A percentile compares a stretch with the other conserved stretches of the same genome.
phyloP scores from a whole-genome alignment of 2,329 filamentous ascomycete species.

The Gnomoniopsis smithogilvyi region DNA sequence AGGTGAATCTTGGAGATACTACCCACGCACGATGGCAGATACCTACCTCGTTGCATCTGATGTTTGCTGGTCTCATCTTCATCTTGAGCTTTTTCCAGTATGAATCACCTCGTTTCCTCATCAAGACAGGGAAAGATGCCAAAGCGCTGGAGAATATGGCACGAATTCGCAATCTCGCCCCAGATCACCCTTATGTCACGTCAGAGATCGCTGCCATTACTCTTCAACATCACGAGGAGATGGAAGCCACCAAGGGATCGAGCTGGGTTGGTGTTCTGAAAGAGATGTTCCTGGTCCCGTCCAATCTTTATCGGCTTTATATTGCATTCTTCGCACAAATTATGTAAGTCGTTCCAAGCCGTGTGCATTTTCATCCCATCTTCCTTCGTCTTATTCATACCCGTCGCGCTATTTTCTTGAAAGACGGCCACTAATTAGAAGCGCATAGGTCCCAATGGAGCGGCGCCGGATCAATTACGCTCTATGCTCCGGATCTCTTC shows the following conservation, averaged over 20 bases:
- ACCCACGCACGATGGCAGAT: slow-evolving; percentile 52
- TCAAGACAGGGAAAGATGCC: slow-evolving; percentile 61
- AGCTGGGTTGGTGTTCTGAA: slow-evolving; percentile 63
- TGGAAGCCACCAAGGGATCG: slow-evolving; percentile 66
- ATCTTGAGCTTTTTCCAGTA: slow-evolving; percentile 64
- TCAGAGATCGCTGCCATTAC: slow-evolving; percentile 64
- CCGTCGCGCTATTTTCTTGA: too few species aligned
- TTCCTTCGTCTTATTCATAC: too few species aligned
- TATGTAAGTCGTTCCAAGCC: slow-evolving; percentile 32
- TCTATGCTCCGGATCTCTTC: slow-evolving; percentile 75
- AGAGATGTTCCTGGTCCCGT: slow-evolving; percentile 64
- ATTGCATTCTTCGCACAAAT: slow-evolving; percentile 67
- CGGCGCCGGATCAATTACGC: slow-evolving; percentile 69
- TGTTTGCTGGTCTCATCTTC: slow-evolving; percentile 72
- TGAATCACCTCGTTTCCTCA: slow-evolving; percentile 69
- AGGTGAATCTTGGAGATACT: slow-evolving; percentile 45
- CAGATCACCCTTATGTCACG: slow-evolving; percentile 58
- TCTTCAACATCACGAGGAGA: slow-evolving; percentile 63
- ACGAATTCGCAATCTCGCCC: slow-evolving; percentile 55
- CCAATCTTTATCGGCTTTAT: slow-evolving; percentile 72
- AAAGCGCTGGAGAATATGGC: slow-evolving; percentile 55
- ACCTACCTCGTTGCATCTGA: slow-evolving; percentile 73
- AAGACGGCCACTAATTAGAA: too few species aligned
- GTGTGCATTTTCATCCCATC: too few species aligned
- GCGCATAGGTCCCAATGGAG: slow-evolving; percentile 59